Evolutionary conservation across 73 alveolate species (phyloP).

Genomic region (Paramecium sexaurelia): DNA sequence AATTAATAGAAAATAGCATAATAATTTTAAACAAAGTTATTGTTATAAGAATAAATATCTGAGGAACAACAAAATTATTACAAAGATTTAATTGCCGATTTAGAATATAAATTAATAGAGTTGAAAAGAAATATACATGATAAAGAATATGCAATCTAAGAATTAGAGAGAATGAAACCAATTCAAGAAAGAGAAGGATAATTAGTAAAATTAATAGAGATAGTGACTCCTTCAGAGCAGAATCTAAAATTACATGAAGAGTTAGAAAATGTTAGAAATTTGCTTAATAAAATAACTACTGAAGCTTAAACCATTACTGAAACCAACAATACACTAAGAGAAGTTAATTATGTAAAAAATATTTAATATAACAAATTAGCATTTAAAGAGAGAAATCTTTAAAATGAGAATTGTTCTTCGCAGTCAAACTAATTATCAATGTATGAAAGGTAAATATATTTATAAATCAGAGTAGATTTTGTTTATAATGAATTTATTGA

Average conservation of each 20-base stretch:
- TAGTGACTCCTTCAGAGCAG: slow-evolving; percentile 58
- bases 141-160: slow-evolving; percentile 67
- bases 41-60: slow-evolving; percentile 53
- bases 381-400: slow-evolving; percentile 61
- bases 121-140: slow-evolving; percentile 63
- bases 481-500: slow-evolving; percentile 56
- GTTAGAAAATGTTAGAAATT: slow-evolving; percentile 33
- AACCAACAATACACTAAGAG: neutral
- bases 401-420: slow-evolving; percentile 54
- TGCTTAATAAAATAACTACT: slow-evolving; percentile 12
- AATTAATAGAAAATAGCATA: neutral
- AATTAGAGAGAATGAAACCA: slow-evolving; percentile 64
- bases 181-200: slow-evolving; percentile 57
- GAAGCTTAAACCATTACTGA: neutral
- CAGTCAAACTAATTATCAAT: slow-evolving; percentile 31
- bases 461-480: slow-evolving; percentile 40
- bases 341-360: slow-evolving; percentile 32
- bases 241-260: slow-evolving; percentile 62
- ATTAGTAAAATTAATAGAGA: slow-evolving; percentile 21
- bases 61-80: slow-evolving; percentile 57
- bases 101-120: slow-evolving; percentile 66
- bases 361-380: neutral
- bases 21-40: neutral
- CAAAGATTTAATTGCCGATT: slow-evolving; percentile 62
- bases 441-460: slow-evolving; percentile 58